Base-by-base conservation (phyloP, 1,284 basidiomycete genomes). In the Cryptococcus hybrid region DNA sequence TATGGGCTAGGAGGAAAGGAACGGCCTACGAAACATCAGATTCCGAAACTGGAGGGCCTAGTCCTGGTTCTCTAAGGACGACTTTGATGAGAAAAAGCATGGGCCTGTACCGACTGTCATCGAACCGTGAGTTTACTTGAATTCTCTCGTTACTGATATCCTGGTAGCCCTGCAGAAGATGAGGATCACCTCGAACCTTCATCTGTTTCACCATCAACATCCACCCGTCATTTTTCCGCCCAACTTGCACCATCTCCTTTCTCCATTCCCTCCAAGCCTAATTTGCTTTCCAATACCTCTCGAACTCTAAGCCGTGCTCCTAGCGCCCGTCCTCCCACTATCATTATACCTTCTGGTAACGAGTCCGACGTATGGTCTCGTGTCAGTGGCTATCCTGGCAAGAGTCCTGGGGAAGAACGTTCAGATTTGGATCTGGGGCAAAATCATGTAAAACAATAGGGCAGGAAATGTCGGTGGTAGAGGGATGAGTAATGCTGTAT, bases 1-100 rank as follows among this genome's bases (percentile, higher is more conserved):
- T 1, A 18, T 12, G 8, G 2, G 7, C 4, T 48, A 67, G 66
- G 39, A 60, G 69, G 9, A 48, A 58, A 43, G 54, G 53, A 0
- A 59, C 61, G 4, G 45, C 53, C 9, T 67, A 72, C 51, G 74
- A 75, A 51, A 73, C 73, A 2, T 71, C 69, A 1, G 74, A 75
- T 51, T 74, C 72, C 1, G 74, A 76, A 35, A 63, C 61, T 24
- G 65, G 57, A 7, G 46, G 53, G 67, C 52, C 54, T 62, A 51
- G 52, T 64, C 13, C 65, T 1, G 57, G 51, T 46, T 62, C 53
- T 34, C 37, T 68, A 12, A 57, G 54, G 15, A 51, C 64, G 30
- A n/a, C 55, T 2, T 47, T 68, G 35, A 47, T 53, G 36, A 56
- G 61, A 44, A 62, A 53, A 64, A 59, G 42, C 66, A 62, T 45